Conservation (phyloP, 192 early-diverging fungal genomes). For the Coemansia sp. region DNA sequence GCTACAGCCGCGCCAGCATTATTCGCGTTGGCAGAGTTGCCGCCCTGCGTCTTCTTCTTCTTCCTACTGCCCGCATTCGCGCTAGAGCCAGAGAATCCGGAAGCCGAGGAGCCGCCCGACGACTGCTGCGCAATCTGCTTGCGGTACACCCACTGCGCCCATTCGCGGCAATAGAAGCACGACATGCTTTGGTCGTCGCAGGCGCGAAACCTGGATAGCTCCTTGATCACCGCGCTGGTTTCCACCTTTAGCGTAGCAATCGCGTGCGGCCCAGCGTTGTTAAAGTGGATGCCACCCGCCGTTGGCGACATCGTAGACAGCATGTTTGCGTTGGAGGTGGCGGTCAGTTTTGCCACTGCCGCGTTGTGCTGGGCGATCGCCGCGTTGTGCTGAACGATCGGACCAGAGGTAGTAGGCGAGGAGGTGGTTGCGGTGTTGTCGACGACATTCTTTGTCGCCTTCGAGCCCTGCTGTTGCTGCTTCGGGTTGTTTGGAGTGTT, state of each 20-base stretch:
- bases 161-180: constrained; percentile 78
- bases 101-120: background rate
- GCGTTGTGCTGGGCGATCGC: constrained; percentile 7
- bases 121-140: constrained; percentile 55
- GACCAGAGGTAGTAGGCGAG: background rate
- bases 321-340: constrained; percentile 9
- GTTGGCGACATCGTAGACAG: constrained; percentile 19
- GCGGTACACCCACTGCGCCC: constrained; percentile 76
- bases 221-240: constrained; percentile 62
- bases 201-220: constrained; percentile 66
- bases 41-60: constrained; percentile 31
- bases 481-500: constrained; percentile 8
- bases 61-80: constrained; percentile 24
- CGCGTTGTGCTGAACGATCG: constrained; percentile 1
- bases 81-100: background rate
- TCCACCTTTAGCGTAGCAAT: constrained; percentile 66
- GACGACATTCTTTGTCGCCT: background rate
- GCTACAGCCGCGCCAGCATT: background rate
- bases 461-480: constrained; percentile 6
- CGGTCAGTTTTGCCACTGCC: background rate
- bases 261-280: constrained; percentile 30
- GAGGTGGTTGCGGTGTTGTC: background rate
- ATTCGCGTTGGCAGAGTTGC: background rate
- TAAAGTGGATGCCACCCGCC: constrained; percentile 20
- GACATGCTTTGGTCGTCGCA: constrained; percentile 67